Evolutionary conservation across 2,329 filamentous ascomycete species (phyloP), one percentile per base, ranked within the genome.

Genomic region (Elsinoe arachidis): DNA sequence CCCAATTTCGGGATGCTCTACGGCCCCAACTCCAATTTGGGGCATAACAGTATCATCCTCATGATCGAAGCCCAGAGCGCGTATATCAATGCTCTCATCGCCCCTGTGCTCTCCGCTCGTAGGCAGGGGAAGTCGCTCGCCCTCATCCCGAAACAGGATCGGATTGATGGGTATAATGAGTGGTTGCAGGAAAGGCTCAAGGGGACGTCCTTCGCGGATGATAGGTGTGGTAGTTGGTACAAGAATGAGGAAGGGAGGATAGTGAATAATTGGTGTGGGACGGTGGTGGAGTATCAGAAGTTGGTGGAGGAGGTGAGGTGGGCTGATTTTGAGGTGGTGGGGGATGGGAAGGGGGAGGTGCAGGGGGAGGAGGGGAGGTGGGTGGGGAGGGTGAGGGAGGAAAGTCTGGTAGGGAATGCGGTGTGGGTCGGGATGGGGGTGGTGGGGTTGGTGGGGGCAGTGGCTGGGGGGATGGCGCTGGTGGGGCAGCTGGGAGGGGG

Each of bases 21-120:
- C 65, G 80, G 80, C 0, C 80, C 79, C 2, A 83, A 81, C 65
- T 82, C 78, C 1, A 79, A 78, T 55, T 64, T 71, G 0, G 80
- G 77, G n/a, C 78, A 80, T 64, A 81, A 80, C 60, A 76, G 72
- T 56, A 82, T 83, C 62, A 78, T 83, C 61, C 70, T 82, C n/a
- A 83, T 82, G 80, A 81, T 83, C 60, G 80, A 83, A 63, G 75
- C 79, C 1, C 80, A 83, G 62, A 74, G 71, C 2, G 73, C 76
- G 2, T 83, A 82, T 63, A 74, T 83, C 58, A 78, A 75, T 59
- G 70, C 70, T 0, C 61, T 83, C 35, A 74, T 83, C 47, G 63
- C 65, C 0, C 71, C 76, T 5, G 73, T 84, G 1, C 70, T 81
- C 1, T 66, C 70, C 6, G 78, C 78, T 0, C 68, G 74, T 11